These are phyloP conservation scores for Trebouxia sp. DNA, from an alignment of 139 green algal species.

Conservation along the genomic window DNA sequence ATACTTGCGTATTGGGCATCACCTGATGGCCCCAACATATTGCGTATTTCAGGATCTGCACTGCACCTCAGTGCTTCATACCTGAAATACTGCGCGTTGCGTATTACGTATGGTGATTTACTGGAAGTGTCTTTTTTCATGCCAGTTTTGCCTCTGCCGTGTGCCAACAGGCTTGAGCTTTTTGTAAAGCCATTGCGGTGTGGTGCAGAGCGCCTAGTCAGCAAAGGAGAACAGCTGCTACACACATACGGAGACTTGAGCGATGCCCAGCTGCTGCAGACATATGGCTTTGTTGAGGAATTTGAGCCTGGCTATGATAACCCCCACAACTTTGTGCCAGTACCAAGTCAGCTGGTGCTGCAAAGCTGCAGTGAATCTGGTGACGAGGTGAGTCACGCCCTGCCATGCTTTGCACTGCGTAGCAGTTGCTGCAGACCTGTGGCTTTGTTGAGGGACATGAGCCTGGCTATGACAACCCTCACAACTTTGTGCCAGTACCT, in stretches of 20 bases:
- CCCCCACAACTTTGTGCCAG: conserved; percentile 36
- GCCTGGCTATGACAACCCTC: conserved; percentile 26
- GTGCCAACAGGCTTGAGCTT: too few species aligned
- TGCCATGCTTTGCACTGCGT: too few species aligned
- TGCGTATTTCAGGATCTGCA: too few species aligned
- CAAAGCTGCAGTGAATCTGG: conserved; percentile 26
- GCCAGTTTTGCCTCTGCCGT: too few species aligned
- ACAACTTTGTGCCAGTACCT: conserved; percentile 37
- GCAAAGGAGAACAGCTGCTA: conserved; percentile 60
- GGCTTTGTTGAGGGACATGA: conserved; percentile 61
- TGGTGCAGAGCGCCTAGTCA: conserved; percentile 53
- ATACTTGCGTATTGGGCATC: too few species aligned
- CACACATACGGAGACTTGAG: conserved; percentile 73
- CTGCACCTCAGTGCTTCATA: too few species aligned
- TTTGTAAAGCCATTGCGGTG: background rate
- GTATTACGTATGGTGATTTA: too few species aligned
- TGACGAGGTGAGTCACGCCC: background rate
- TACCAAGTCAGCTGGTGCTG: conserved; percentile 3
- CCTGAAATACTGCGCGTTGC: too few species aligned
- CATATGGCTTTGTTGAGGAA: conserved; percentile 72
- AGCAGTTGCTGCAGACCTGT: conserved; percentile 74
- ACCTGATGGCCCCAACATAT: too few species aligned
- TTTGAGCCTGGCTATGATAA: conserved; percentile 22
- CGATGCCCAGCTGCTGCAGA: conserved; percentile 71
- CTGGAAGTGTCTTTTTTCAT: too few species aligned